Base-by-base conservation (phyloP, 306 rosid genomes). In the Calophaca sinica region DNA sequence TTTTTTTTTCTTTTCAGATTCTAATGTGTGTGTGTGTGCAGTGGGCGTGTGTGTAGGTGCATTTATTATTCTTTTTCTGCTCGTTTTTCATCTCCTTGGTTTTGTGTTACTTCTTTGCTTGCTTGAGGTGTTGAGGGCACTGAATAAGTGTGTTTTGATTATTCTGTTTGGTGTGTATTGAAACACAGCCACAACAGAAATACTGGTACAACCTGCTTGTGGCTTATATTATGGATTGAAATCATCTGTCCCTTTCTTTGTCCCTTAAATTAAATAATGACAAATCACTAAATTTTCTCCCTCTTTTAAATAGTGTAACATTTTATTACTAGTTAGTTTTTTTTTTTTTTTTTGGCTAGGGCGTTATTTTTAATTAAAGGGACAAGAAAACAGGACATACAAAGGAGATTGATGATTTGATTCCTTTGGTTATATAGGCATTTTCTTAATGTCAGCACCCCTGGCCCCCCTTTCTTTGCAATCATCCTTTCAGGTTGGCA, bases 401-500 rank as follows among this genome's bases (percentile, higher is more conserved):
- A 2, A 48, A 49, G 73, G 32, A 45, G 73, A 49, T 42, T 32
- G 13, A 13, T 68, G 60, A 49, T 68, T 68, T 68, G 59, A 32
- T 49, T 68, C 59, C 57, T 76, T 70, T 42, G 6, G 26, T 20
- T 26, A 35, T 45, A 38, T 73, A 68, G 62, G 29, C 62, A 49
- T 68, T 49, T 73, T 69, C 78, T 61, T 72, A 39, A 74, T 77
- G 62, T 73, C 26, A 45, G 67, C 50, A 38, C 61, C 66, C 62
- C 73, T 28, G 35, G 5, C 15, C 78, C 64, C 64, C 45, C 54
- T 14, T 52, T 78, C 62, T 28, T 66, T 74, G 70, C 49, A 29
- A 72, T 46, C 71, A 38, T 80, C 62, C 35, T 82, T 82, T 67
- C 93, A 90, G 96, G 89, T 63, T 79, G 92, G 89, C 74, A 32